Evolutionary conservation across 148 eudicot genomes (phyloP).

Genomic region (Polygonum maritimum): DNA sequence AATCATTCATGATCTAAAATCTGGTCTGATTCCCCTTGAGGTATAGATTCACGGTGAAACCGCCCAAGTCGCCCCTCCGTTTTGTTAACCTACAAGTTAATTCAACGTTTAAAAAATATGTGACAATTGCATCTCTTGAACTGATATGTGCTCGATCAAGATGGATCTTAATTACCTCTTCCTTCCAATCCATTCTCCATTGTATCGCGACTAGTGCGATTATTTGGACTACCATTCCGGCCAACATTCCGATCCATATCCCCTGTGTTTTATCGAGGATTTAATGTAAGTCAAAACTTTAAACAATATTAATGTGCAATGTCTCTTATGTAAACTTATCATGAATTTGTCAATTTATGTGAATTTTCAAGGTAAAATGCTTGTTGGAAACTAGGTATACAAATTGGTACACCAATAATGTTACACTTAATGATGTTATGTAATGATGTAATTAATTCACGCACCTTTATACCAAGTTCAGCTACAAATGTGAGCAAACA

Average conservation of each 20-base stretch:
- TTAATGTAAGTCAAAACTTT: neutral
- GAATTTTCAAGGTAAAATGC: no score
- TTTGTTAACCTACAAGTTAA: neutral
- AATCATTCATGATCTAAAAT: neutral
- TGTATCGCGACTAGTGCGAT: neutral
- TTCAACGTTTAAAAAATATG: neutral
- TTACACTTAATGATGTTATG: no score
- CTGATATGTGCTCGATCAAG: neutral
- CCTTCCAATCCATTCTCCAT: constrained; percentile 1
- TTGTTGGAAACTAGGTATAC: no score
- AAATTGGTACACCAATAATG: no score
- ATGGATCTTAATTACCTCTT: neutral
- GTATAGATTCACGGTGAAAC: neutral
- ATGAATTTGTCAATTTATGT: neutral
- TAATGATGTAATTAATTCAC: no score
- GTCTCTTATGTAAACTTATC: neutral
- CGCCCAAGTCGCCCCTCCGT: neutral
- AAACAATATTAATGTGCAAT: neutral
- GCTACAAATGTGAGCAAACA: constrained; percentile 7
- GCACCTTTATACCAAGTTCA: constrained; percentile 26
- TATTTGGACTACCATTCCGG: neutral
- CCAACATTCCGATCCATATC: constrained; percentile 2
- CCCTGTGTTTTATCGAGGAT: neutral
- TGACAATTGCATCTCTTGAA: no score
- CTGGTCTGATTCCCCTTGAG: neutral